Base-by-base conservation (phyloP, 2,329 filamentous ascomycete species). In the Ceratocystis variospora region DNA sequence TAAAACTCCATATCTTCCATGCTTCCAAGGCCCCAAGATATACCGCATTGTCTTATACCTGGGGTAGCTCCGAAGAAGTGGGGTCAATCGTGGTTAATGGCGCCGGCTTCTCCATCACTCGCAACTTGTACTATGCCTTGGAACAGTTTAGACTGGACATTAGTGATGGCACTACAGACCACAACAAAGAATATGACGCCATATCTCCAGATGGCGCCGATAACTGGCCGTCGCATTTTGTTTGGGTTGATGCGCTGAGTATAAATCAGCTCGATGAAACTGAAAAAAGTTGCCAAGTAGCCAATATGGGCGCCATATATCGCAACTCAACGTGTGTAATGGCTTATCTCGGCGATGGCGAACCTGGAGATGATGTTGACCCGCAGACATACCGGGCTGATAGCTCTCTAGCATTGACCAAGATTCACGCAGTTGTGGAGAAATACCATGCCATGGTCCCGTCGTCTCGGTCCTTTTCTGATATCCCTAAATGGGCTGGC, bases 161-260 rank as follows among this genome's bases (percentile, higher is more conserved):
- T 25, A 71, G 71, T 25, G 65, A 53, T 4, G 41, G 59, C 37
- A 37, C 67, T 33, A n/a, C 19, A 31, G 28, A 46, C 19, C 12
- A 15, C 8, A 44, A 22, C 28, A 19, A 3, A 33, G 22, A 25
- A 45, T n/a, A 44, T 44, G 5, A 17, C 17, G 7, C 15, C 12
- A 37, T 15, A 33, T 55, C 46, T 1, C 33, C 31, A 25, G 63
- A 63, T 25, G 63, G 63, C 28, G 62, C 33, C 17, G 65, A 63
- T 41, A 61, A 44, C 44, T 67, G 66, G 64, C 69, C 68, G 22
- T 66, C 65, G 5, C 46, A 61, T 25, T 65, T 66, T 15, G 50
- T 73, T 45, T 73, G 72, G 72, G 70, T 67, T 5, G 72, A 73
- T 66, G 68, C 71, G 22, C 33, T 73, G 8, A 72, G 71, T 37